Evolutionary conservation across 495 filamentous ascomycete genomes (phyloP).

Genomic region (Hyaloscypha finlandica): DNA sequence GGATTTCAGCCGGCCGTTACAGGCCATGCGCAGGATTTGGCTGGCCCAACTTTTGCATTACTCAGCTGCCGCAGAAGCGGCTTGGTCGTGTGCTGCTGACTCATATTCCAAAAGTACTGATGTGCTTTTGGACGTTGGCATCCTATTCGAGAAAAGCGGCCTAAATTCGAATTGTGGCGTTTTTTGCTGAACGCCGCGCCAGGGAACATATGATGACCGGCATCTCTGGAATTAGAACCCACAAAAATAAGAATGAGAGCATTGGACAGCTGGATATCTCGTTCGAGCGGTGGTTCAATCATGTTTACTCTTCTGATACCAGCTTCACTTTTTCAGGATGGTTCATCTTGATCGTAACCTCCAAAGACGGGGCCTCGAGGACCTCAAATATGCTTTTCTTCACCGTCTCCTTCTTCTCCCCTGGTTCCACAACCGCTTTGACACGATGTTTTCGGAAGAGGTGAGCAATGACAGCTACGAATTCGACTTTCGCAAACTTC

Average conservation of each 20-base stretch:
- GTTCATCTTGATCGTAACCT: conserved; percentile 45
- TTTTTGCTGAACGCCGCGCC: neutral
- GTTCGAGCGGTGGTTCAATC: conserved; percentile 15
- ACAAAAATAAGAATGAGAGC: neutral
- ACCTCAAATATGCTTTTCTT: conserved; percentile 36
- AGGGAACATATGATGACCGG: neutral
- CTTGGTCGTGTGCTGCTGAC: neutral
- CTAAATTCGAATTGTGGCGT: neutral
- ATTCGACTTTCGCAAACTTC: conserved; percentile 56
- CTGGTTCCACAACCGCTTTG: conserved; percentile 27
- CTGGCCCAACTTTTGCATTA: neutral
- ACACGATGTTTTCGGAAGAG: conserved; percentile 44
- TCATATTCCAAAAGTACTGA: neutral
- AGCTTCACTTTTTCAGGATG: conserved; percentile 38
- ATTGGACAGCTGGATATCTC: neutral
- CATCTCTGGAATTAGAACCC: neutral
- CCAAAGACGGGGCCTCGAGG: conserved; percentile 37
- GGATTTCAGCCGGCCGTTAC: neutral
- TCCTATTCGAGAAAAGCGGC: neutral
- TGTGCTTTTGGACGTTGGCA: neutral
- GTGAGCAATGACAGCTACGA: conserved; percentile 48
- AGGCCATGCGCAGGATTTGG: neutral
- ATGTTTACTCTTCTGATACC: conserved; percentile 27
- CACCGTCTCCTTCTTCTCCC: conserved; percentile 39
- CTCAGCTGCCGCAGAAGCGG: neutral